phyloP scores from a whole-genome alignment of 1,139 yeast genomes.

The Suhomyces yuchorum region DNA sequence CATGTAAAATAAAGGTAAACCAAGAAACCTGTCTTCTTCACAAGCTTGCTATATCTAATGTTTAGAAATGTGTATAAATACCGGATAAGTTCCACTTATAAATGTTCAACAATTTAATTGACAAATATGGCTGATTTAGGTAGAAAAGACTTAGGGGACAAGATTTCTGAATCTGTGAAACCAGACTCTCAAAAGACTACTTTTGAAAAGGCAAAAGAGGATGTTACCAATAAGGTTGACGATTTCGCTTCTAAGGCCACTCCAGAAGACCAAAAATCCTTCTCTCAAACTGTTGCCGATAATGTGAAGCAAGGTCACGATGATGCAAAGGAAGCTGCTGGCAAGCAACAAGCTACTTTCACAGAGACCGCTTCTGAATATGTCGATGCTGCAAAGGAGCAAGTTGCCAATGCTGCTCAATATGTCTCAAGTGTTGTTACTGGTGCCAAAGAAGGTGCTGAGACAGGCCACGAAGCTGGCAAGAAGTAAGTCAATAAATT shows the following conservation, averaged over 20 bases:
- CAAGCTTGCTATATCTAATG: not conserved
- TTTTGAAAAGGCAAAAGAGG: slow-evolving; percentile 70
- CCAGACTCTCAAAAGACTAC: slow-evolving; percentile 73
- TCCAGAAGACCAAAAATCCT: slow-evolving; percentile 70
- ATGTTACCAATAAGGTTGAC: slow-evolving; percentile 66
- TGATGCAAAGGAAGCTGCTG: slow-evolving; percentile 33
- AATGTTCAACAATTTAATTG: too few species aligned
- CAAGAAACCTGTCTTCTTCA: not conserved
- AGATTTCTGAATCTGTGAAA: slow-evolving; percentile 64
- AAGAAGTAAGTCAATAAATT: slow-evolving; percentile 24
- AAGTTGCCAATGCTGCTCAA: slow-evolving; percentile 61
- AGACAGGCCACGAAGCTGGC: slow-evolving; percentile 44
- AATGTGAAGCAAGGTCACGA: slow-evolving; percentile 43
- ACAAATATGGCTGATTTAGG: slow-evolving; percentile 68
- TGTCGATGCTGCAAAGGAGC: slow-evolving; percentile 63
- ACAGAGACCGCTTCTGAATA: slow-evolving; percentile 62
- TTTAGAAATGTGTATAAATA: not conserved
- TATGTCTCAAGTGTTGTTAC: slow-evolving; percentile 58
- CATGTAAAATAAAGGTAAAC: not conserved
- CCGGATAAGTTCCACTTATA: not conserved
- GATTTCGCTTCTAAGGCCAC: slow-evolving; percentile 56
- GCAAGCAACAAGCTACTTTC: slow-evolving; percentile 36
- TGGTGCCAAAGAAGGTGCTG: slow-evolving; percentile 63
- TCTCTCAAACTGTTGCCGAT: slow-evolving; percentile 68
- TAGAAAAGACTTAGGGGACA: slow-evolving; percentile 75